Evolutionary conservation across 169 alveolate species (phyloP), one percentile per base, ranked within the genome.

Genomic region (Cystoisospora suis): DNA sequence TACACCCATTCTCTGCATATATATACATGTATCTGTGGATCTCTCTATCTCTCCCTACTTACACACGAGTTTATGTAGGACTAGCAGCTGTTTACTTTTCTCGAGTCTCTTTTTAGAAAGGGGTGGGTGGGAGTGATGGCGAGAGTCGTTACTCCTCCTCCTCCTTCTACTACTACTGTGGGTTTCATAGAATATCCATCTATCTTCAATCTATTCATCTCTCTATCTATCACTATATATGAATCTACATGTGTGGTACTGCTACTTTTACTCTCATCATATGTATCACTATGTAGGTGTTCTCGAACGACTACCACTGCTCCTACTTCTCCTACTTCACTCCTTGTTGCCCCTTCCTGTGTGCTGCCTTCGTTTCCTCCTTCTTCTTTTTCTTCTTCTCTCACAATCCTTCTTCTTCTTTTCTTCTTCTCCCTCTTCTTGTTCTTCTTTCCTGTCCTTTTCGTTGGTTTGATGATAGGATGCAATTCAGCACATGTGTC

Each of bases 401-500:
- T n/a, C 9, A 29, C 9, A 15, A 29, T 65, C 42, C 77, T 7
- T 9, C 77, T 65, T 29, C 77, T 27, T 65, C 15, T 65, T 15
- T 9, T 27, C 40, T 65, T 15, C 40, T 38, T 7, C 15, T 15
- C 6, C 42, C 77, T 65, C 42, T n/a, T 65, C 9, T n/a, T 65
- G 77, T 38, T 7, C 9, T n/a, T 65, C 40, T 15, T 12, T 29
- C 9, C 38, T 65, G 20, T 65, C 40, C 77, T 65, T 9, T 27
- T 65, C 9, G 20, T 20, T 59, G 6, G 9, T 59, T 59, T 99
- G 98, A 47, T 99, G 97, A 93, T 97, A 98, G 93, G 99, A 98
- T 92, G 99, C 99, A 92, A 98, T 98, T 79, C 98, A 98, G 79
- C 98, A 98, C 94, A 98, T 98, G 99, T 97, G 99, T 92, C 81